These are phyloP conservation scores for Hypericum androsaemum DNA, from an alignment of 345 rosid genomes.

Conservation along the genomic window DNA sequence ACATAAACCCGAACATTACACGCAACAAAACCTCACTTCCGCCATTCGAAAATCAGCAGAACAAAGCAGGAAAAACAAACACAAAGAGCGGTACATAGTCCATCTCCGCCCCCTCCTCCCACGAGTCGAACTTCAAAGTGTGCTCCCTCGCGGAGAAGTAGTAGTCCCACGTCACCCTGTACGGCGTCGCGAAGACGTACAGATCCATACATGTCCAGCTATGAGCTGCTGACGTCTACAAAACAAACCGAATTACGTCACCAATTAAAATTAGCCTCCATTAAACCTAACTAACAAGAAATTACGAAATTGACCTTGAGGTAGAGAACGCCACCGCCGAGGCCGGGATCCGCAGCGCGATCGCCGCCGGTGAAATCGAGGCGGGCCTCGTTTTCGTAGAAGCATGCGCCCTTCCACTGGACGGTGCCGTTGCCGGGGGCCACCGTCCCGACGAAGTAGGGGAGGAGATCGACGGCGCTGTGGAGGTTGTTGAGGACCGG, in stretches of 20 bases:
- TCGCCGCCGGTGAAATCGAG: constrained; percentile 57
- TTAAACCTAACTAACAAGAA: no score
- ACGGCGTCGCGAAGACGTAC: constrained; percentile 96
- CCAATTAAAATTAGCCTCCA: no score
- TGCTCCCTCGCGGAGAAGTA: constrained; percentile 78
- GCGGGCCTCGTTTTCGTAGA: constrained; percentile 63
- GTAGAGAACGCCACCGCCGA: constrained; percentile 82
- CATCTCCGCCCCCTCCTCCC: constrained; percentile 87
- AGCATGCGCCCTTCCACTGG: constrained; percentile 92
- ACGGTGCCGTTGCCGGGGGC: constrained; percentile 48
- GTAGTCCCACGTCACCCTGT: constrained; percentile 92
- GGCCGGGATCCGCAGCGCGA: constrained; percentile 31
- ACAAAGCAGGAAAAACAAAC: constrained; percentile 5
- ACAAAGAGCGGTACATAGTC: constrained; percentile 49
- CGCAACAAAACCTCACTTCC: constrained; percentile 13
- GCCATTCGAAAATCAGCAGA: not conserved
- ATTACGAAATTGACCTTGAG: constrained; percentile 38
- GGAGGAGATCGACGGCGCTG: constrained; percentile 81
- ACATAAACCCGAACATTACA: no score
- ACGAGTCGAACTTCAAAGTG: constrained; percentile 64
- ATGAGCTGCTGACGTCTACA: constrained; percentile 74
- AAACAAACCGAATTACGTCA: constrained; percentile 2
- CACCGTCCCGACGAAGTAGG: constrained; percentile 73
- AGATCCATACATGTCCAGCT: constrained; percentile 98
- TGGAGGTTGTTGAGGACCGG: constrained; percentile 77